Conservation (phyloP, 1,284 basidiomycete species). For the Neolentinus lepideus region DNA sequence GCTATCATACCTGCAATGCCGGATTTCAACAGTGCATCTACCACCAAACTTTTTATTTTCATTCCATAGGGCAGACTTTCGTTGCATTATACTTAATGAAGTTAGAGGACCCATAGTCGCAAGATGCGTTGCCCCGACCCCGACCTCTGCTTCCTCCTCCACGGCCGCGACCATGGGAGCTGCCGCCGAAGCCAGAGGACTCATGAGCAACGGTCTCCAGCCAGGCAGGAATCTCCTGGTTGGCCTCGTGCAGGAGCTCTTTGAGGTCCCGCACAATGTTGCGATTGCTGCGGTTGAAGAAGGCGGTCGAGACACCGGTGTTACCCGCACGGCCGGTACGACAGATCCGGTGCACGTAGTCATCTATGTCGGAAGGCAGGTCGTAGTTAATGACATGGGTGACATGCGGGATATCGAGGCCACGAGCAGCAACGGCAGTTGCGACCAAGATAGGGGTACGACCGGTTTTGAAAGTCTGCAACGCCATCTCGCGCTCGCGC, state of each 20-base stretch:
- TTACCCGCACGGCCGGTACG: slow-evolving; percentile 99
- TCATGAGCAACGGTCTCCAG: slow-evolving; percentile 85
- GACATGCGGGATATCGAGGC: slow-evolving; percentile 99
- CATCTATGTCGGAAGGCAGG: slow-evolving; percentile 97
- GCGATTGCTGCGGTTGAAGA: slow-evolving; percentile 90
- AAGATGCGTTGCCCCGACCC: slow-evolving; percentile 35
- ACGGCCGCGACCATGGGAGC: slow-evolving; percentile 43
- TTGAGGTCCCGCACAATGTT: slow-evolving; percentile 90
- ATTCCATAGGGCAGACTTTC: too few relatives aligned
- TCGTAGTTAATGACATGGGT: slow-evolving; percentile 99
- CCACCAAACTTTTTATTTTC: too few relatives aligned
- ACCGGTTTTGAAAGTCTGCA: slow-evolving; percentile 93
- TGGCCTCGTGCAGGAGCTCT: slow-evolving; percentile 92
- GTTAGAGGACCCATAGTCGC: slow-evolving; percentile 37
- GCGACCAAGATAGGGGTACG: slow-evolving; percentile 96
- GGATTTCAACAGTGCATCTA: too few relatives aligned
- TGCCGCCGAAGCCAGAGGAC: slow-evolving; percentile 58
- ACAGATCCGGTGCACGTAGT: slow-evolving; percentile 98
- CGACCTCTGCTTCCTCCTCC: slow-evolving; percentile 63
- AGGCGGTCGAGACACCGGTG: slow-evolving; percentile 93
- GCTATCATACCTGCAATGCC: too few relatives aligned
- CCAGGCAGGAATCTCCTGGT: slow-evolving; percentile 95
- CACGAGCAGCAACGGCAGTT: slow-evolving; percentile 97
- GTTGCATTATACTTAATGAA: too few relatives aligned
- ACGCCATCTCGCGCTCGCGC: slow-evolving; percentile 93